Evolutionary conservation across 1,284 basidiomycete species (phyloP).

Genomic region (Boletus sp.): DNA sequence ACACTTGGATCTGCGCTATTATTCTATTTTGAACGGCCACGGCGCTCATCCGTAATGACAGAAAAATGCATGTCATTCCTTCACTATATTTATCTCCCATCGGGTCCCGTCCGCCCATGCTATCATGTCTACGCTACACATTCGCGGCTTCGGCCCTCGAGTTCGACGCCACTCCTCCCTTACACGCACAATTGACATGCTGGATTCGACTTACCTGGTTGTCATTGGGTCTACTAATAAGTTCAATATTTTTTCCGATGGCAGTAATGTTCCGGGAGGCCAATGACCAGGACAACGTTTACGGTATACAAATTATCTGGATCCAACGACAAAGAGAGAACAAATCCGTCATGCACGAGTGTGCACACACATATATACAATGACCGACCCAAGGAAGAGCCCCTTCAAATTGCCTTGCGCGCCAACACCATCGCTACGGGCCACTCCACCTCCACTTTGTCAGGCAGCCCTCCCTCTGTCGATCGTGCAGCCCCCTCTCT

Average conservation of each 20-base stretch:
- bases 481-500: conserved; percentile 35
- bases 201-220: too few species aligned
- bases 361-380: background rate
- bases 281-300: too few species aligned
- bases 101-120: background rate
- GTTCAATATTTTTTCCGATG: too few species aligned
- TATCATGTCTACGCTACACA: too few species aligned
- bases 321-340: background rate
- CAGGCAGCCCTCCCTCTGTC: conserved; percentile 31
- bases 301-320: too few species aligned
- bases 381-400: background rate
- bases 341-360: background rate
- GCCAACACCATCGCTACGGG: conserved; percentile 65
- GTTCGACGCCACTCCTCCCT: too few species aligned
- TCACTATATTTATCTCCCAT: background rate
- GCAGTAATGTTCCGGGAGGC: too few species aligned
- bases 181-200: too few species aligned
- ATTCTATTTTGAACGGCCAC: background rate
- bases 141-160: too few species aligned
- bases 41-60: background rate
- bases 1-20: background rate
- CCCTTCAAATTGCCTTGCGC: conserved; percentile 34
- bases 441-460: conserved; percentile 69
- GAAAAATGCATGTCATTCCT: background rate
- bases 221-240: too few species aligned